Evolutionary conservation across 176 grass and related monocot species (phyloP), one percentile per base, ranked within the genome.

Genomic region (Eleusine indica): DNA sequence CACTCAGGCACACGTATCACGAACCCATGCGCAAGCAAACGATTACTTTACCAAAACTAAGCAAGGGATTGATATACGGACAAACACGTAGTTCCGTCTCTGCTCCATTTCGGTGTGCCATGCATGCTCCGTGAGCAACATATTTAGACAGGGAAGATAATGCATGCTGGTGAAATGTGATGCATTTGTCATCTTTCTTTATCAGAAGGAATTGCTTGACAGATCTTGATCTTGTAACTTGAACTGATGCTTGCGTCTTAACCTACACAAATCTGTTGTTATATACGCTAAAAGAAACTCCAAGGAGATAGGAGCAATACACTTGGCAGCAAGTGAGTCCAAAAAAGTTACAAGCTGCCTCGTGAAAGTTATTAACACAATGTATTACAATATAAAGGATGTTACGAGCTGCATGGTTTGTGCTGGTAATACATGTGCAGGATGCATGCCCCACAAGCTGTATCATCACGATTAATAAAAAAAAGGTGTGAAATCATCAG

Each of bases 331-430:
- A 29, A 47, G 44, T 57, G 19, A 11, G 61, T 46, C 63, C 63
- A 52, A 15, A 43, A 38, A 84, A 85, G 74, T 53, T 79, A 79
- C 75, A 79, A 41, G 49, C 49, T 52, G 77, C 13, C 41, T 48
- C 66, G 68, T 39, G 1, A 75, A 32, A 56, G 53, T 17, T 21
- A 37, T n/a, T 6, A 68, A 7, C 30, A 32, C 8, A 42, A 22
- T 16, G 32, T 4, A 4, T 16, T 7, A 21, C 37, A 13, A 5
- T 37, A 5, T n/a, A 52, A 18, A 56, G 53, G 15, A 5, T 56
- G 17, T 48, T 41, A 71, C 61, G 29, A 64, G 61, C 32, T 75
- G 53, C 21, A 22, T 22, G 66, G 53, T 19, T 19, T 56, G 53
- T 37, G 21, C 57, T 22, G 57, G 57, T 61, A 61, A 61, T 8